phyloP scores from a whole-genome alignment of 2,329 filamentous ascomycete species.

The Pyrenophora seminiperda region DNA sequence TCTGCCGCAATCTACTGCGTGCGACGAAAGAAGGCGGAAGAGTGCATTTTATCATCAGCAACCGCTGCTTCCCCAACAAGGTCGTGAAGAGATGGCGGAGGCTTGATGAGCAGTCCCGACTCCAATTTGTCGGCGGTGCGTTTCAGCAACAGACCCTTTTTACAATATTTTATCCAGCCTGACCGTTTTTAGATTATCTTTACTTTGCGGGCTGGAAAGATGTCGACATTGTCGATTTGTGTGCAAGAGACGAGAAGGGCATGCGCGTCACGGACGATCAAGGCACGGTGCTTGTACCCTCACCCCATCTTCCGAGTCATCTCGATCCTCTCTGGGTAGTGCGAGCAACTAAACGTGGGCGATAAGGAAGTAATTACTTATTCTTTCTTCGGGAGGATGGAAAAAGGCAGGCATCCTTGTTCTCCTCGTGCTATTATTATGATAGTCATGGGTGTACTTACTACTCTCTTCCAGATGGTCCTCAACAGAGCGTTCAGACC shows the following conservation, averaged over 20 bases:
- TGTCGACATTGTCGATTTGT: conserved; percentile 61
- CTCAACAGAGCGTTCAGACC: conserved; percentile 85
- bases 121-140: conserved; percentile 55
- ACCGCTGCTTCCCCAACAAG: conserved; percentile 61
- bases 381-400: conserved; percentile 78
- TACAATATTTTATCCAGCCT: not conserved
- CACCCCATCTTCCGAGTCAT: conserved; percentile 21
- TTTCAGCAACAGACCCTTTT: not conserved
- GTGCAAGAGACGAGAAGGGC: conserved; percentile 44
- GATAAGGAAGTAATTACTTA: conserved; percentile 50
- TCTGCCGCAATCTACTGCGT: conserved; percentile 51
- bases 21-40: conserved; percentile 51
- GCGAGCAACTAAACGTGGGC: conserved; percentile 22
- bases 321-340: conserved; percentile 39
- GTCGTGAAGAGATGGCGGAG: conserved; percentile 56
- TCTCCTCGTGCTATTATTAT: conserved; percentile 81
- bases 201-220: conserved; percentile 57
- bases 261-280: conserved; percentile 30
- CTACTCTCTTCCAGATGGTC: conserved; percentile 75
- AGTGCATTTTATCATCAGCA: conserved; percentile 58
- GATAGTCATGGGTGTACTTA: conserved; percentile 75
- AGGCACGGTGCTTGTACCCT: conserved; percentile 20
- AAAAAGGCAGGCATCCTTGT: conserved; percentile 61
- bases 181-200: conserved; percentile 49
- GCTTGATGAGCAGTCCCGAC: conserved; percentile 52